Conservation (phyloP, 2,329 filamentous ascomycete species). For the Dendrostoma leiphaemia region DNA sequence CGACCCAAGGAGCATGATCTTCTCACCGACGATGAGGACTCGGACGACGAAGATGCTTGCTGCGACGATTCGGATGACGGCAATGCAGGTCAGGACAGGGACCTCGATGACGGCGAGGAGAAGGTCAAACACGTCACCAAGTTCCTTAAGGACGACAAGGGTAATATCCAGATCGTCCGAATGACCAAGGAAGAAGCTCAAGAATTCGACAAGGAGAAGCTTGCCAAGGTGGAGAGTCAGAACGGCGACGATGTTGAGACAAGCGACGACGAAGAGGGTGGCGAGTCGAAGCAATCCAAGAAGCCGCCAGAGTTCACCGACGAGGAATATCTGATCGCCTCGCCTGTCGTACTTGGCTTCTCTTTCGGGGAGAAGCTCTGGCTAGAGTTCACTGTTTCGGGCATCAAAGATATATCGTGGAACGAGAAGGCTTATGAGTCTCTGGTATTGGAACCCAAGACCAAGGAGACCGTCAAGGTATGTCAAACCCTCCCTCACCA, state of each 20-base stretch:
- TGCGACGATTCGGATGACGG: conserved; percentile 25
- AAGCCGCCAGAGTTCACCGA: conserved; percentile 63
- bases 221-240: conserved; percentile 49
- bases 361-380: conserved; percentile 86
- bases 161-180: conserved; percentile 32
- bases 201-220: conserved; percentile 44
- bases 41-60: conserved; percentile 46
- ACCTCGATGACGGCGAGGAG: conserved; percentile 35
- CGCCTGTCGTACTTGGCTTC: conserved; percentile 82
- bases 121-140: conserved; percentile 50
- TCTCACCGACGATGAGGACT: conserved; percentile 47
- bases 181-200: conserved; percentile 34
- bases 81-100: conserved; percentile 38
- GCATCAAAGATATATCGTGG: conserved; percentile 79
- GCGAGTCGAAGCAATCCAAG: conserved; percentile 31
- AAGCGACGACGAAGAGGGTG: conserved; percentile 21
- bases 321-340: conserved; percentile 81
- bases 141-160: conserved; percentile 45
- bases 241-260: conserved; percentile 21
- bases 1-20: conserved; percentile 68
- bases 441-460: conserved; percentile 66
- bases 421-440: conserved; percentile 81
- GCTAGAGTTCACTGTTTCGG: conserved; percentile 82
- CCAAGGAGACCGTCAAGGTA: conserved; percentile 65
- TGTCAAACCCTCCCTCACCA: too few relatives aligned